A percentile compares a stretch with the other conserved stretches of the same genome.
Conservation (phyloP, 2,329 filamentous ascomycete species). For the Aureobasidium pullulans region DNA sequence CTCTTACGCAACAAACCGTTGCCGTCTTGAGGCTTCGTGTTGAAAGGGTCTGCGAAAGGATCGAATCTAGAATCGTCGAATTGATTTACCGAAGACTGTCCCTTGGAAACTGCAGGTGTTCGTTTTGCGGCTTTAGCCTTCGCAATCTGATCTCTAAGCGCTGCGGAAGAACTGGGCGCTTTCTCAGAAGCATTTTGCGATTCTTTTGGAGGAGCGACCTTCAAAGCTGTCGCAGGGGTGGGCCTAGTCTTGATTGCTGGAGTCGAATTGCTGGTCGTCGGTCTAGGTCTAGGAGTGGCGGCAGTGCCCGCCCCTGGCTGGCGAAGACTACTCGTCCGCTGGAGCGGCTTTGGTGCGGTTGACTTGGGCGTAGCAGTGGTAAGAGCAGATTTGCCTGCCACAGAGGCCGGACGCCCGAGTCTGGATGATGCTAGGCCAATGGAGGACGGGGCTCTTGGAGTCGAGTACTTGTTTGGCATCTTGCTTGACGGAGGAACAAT, state of each 20-base stretch:
- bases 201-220: background rate
- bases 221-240: constrained; percentile 1
- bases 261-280: background rate
- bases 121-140: constrained; percentile 71
- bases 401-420: background rate
- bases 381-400: background rate
- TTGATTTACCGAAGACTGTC: constrained; percentile 16
- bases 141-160: constrained; percentile 83
- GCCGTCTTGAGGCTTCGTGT: constrained; percentile 53
- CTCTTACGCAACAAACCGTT: constrained; percentile 66
- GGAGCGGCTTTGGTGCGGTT: background rate
- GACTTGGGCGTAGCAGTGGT: constrained; percentile 19
- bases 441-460: background rate
- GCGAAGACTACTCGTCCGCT: constrained; percentile 6
- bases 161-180: constrained; percentile 55
- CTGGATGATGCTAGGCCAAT: background rate
- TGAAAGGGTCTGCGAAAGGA: constrained; percentile 61
- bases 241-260: background rate
- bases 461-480: background rate
- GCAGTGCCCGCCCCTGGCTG: background rate
- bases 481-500: constrained; percentile 26
- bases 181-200: background rate
- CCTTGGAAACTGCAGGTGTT: constrained; percentile 11
- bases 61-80: constrained; percentile 51
- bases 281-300: constrained; percentile 5